These are phyloP conservation scores for Lagenaria siceraria DNA, from an alignment of 306 rosid genomes.

Conservation along the genomic window DNA sequence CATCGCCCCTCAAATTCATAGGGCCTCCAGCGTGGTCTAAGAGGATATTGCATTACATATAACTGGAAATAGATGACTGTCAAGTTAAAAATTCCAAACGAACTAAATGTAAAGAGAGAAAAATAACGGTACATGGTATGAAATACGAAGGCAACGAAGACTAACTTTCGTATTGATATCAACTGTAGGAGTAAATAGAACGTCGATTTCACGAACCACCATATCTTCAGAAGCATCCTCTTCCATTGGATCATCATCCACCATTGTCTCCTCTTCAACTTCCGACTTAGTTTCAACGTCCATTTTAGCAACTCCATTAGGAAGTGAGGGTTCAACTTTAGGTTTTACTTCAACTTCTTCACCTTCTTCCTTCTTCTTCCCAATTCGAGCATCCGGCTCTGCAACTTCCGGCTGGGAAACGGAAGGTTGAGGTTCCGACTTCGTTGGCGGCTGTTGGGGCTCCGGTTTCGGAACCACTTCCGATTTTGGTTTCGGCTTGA, in stretches of 20 bases:
- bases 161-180: slow-evolving; percentile 45
- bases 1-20: slow-evolving; percentile 66
- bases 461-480: slow-evolving; percentile 5
- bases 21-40: slow-evolving; percentile 81
- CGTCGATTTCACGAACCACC: slow-evolving; percentile 80
- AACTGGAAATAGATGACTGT: slow-evolving; percentile 23
- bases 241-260: slow-evolving; percentile 44
- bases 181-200: slow-evolving; percentile 42
- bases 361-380: slow-evolving; percentile 20
- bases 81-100: neutral
- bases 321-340: slow-evolving; percentile 15
- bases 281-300: slow-evolving; percentile 24
- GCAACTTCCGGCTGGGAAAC: slow-evolving; percentile 11
- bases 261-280: slow-evolving; percentile 16
- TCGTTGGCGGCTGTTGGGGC: slow-evolving; percentile 10
- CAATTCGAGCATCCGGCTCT: slow-evolving; percentile 1
- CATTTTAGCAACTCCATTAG: slow-evolving; percentile 28
- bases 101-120: neutral
- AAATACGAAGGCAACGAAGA: neutral
- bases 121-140: neutral
- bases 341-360: neutral
- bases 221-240: slow-evolving; percentile 39
- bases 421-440: slow-evolving; percentile 17
- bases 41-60: slow-evolving; percentile 74
- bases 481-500: slow-evolving; percentile 31